Evolutionary conservation across 2,329 filamentous ascomycete genomes (phyloP), one percentile per base, ranked within the genome.

Genomic region (Curvularia sp.): DNA sequence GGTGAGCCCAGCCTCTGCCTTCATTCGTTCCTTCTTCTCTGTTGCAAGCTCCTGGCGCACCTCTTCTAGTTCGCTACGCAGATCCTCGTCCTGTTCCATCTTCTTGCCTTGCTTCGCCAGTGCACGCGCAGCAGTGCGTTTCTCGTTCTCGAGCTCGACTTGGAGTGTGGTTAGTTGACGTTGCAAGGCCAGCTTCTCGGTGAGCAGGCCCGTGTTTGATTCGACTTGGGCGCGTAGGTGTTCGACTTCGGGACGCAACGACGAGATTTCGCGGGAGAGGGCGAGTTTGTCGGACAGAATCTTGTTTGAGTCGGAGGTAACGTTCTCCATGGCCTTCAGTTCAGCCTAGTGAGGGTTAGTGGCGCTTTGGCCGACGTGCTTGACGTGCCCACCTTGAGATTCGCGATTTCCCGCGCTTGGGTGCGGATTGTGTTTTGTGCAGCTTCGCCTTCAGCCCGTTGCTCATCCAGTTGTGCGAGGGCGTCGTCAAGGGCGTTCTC

Each of bases 91-190:
- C 38, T 80, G 79, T 53, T 81, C 80, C 41, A 79, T 84, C 74
- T 72, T 83, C 72, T 73, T 79, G 47, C 79, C 80, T 65, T 77
- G 74, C 64, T 84, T 83, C 1, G 80, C 80, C 5, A 80, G 67
- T 3, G 83, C 84, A 50, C 88, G 85, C 65, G 88, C 85, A 8
- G 85, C 81, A 3, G 87, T 84, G n/a, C 87, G 85, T 74, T 87
- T 94, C 73, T 95, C 91, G 65, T 90, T 91, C 64, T 93, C 91
- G 2, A 97, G 82, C 67, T 96, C 90, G 42, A 92, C 87, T 74
- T 96, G 90, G 2, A 93, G 77, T 1, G 89, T 87, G 70, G 84
- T 89, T 27, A 97, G 77, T 76, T 95, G 91, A 46, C 90, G 88
- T 72, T 95, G 89, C 13, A 97, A 79, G 1, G 89, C 84, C 45